A percentile compares a stretch with the other conserved stretches of the same genome.
Evolutionary conservation across 306 rosid species (phyloP).

Genomic region (Dalbergia cultrata): DNA sequence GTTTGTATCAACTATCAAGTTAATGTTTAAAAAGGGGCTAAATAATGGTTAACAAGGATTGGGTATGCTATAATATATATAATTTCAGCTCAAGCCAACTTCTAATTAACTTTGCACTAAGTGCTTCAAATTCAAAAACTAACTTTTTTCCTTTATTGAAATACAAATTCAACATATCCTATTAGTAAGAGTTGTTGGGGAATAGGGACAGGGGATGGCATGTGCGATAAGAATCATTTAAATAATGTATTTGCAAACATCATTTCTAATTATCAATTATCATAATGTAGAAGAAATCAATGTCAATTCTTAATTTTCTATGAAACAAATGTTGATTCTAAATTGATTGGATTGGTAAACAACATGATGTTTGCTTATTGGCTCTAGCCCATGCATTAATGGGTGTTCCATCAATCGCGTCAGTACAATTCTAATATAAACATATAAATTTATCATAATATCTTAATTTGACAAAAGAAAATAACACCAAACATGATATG

Average conservation of each 20-base stretch:
- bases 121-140: neutral
- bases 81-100: neutral
- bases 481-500: too few relatives aligned
- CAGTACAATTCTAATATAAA: too few relatives aligned
- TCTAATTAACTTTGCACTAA: conserved; percentile 1
- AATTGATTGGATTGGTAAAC: neutral
- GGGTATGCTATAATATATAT: neutral
- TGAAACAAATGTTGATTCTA: neutral
- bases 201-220: neutral
- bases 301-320: neutral
- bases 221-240: too few relatives aligned
- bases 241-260: neutral
- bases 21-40: conserved; percentile 15
- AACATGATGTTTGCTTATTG: too few relatives aligned
- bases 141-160: neutral
- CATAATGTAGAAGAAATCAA: neutral
- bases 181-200: neutral
- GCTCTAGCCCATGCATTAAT: too few relatives aligned
- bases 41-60: neutral
- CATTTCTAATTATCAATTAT: neutral
- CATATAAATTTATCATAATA: too few relatives aligned
- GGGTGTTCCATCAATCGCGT: too few relatives aligned
- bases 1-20: neutral
- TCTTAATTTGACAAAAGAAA: too few relatives aligned
- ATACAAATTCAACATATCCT: neutral